Base-by-base conservation (phyloP, 1,139 yeast genomes). In the Suhomyces yuchorum region DNA sequence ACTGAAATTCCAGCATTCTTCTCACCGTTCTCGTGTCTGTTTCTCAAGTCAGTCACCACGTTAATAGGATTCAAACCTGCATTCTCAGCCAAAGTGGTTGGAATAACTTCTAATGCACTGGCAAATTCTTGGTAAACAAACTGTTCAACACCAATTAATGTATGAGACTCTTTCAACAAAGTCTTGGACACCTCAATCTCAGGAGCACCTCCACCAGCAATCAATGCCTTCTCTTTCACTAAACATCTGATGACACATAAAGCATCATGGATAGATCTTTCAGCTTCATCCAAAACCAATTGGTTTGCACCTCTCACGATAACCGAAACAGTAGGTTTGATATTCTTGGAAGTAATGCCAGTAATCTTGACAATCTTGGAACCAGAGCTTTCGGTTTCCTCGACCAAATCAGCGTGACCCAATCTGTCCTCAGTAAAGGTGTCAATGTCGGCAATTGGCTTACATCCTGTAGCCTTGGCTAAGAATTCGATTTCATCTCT, bases 171-270 rank as follows among this genome's bases (percentile, higher is more conserved):
- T 60, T 83, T 85, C 67, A 82, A 77, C 58, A 93, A 73, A 22
- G 83, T 82, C 60, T 96, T 83, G 5, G 98, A 85, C 14, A 92
- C 87, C 73, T 93, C 99, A 58, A 93, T 84, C 72, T 93, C 99
- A 42, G 99, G 97, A 5, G 99, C 98, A 58, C 99, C 99, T 56
- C 99, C 99, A 60, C 99, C 99, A 12, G 98, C 97, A 70, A 93
- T 90, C 62, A 93, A 77, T 2, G 97, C 98, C 65, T 83, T 87
- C 69, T 91, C 93, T 67, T 93, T 92, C 37, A 95, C 98, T 49
- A 93, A 76, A 74, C 99, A 93, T 67, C 98, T 85, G 49, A 95
- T 81, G 23, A 95, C 99, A 78, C 99, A 93, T 51, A 93, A 79
- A 1, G 99, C 98, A 69, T 93, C 99, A 64, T 93, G 99, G 57